Conservation (phyloP, 2,329 filamentous ascomycete genomes). For the Acephala macrosclerotiorum region DNA sequence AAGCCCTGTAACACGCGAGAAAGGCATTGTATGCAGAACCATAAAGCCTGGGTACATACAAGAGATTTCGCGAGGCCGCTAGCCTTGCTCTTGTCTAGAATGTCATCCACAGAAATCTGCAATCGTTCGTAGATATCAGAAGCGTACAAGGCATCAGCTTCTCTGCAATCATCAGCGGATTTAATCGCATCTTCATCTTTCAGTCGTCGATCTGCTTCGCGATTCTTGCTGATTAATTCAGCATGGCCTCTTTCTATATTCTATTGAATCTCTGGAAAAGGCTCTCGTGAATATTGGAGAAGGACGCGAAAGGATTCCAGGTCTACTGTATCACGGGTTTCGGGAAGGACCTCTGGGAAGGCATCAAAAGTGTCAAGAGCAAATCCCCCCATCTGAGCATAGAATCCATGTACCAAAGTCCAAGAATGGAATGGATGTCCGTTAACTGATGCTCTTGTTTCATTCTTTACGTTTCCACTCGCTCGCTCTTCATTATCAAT, state of each 20-base stretch:
- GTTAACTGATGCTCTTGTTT: too few relatives aligned
- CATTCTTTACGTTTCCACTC: too few relatives aligned
- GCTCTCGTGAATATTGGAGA: background rate
- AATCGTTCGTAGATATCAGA: too few relatives aligned
- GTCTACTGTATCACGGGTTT: background rate
- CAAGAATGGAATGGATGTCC: too few relatives aligned
- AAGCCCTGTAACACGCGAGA: background rate
- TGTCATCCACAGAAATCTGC: background rate
- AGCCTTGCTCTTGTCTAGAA: conserved; percentile 11
- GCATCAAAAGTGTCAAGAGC: background rate
- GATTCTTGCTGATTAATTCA: too few relatives aligned
- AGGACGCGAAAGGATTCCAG: background rate
- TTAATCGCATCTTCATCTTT: too few relatives aligned
- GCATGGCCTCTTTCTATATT: too few relatives aligned
- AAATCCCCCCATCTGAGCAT: conserved; percentile 4
- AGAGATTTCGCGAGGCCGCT: background rate
- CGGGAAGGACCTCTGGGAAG: background rate
- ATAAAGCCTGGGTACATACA: conserved; percentile 2
- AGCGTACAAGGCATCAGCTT: too few relatives aligned
- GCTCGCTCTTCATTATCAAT: too few relatives aligned
- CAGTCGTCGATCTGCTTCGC: too few relatives aligned
- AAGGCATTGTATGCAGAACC: conserved; percentile 8
- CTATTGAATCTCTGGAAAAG: too few relatives aligned
- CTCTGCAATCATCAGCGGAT: too few relatives aligned
- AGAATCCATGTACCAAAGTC: conserved; percentile 5